Percentiles rank a stretch among this genome's conserved stretches.
These are phyloP conservation scores for Penicillium sclerotiorum DNA, from an alignment of 2,329 filamentous ascomycete genomes.

Conservation along the genomic window DNA sequence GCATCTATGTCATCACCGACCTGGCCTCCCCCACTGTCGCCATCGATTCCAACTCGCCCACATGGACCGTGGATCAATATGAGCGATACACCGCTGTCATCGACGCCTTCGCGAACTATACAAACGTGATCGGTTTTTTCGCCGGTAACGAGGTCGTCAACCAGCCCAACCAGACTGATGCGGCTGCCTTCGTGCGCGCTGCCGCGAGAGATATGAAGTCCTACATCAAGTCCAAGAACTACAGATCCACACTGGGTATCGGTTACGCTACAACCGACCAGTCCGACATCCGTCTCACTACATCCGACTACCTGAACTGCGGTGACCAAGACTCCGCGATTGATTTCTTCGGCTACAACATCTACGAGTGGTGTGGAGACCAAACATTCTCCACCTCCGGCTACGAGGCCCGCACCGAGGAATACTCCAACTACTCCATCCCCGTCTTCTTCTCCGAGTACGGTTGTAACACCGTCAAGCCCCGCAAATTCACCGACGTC, in stretches of 20 bases:
- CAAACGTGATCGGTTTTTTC: constrained; percentile 95
- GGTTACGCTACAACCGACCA: constrained; percentile 97
- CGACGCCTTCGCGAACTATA: constrained; percentile 77
- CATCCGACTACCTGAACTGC: constrained; percentile 95
- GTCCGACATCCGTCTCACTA: constrained; percentile 73
- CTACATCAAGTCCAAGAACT: constrained; percentile 80
- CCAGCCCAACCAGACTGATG: constrained; percentile 80
- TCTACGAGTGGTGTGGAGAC: constrained; percentile 97
- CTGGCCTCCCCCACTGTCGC: constrained; percentile 78
- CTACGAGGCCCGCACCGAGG: constrained; percentile 78
- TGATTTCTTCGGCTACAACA: constrained; percentile 99
- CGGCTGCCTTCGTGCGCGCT: constrained; percentile 95
- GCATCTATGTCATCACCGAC: constrained; percentile 95
- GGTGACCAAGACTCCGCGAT: constrained; percentile 67
- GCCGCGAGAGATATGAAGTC: constrained; percentile 94
- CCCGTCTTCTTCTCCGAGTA: constrained; percentile 99
- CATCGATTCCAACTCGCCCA: constrained; percentile 78
- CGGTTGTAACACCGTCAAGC: constrained; percentile 78
- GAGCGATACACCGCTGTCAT: constrained; percentile 81
- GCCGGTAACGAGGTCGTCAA: constrained; percentile 98
- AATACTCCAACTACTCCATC: constrained; percentile 86
- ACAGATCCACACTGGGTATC: constrained; percentile 79
- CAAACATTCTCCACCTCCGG: constrained; percentile 76
- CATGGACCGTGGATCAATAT: constrained; percentile 79
- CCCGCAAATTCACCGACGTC: constrained; percentile 84